These are phyloP conservation scores for Euphorbia tirucalli DNA, from an alignment of 345 rosid species.

Conservation along the genomic window DNA sequence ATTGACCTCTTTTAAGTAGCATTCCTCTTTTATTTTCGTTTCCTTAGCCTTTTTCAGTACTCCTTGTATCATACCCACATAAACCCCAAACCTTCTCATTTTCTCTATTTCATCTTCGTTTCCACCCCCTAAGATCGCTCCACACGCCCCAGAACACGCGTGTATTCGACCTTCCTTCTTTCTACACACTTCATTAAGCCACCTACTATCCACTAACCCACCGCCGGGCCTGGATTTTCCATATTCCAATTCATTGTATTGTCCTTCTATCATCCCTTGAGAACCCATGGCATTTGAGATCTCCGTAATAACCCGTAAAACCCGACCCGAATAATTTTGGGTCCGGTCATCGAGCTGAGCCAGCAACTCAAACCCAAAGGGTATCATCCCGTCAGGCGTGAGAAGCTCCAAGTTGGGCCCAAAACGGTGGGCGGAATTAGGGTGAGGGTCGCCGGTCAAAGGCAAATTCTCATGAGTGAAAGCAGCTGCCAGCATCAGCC, in stretches of 20 bases:
- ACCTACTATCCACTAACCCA: background rate
- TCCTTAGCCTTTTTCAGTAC: background rate
- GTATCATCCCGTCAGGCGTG: conserved; percentile 40
- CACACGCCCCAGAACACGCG: conserved; percentile 56
- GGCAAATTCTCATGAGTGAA: conserved; percentile 37
- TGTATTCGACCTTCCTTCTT: conserved; percentile 48
- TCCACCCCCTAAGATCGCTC: conserved; percentile 68
- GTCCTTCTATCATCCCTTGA: conserved; percentile 43
- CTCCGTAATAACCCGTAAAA: conserved; percentile 46
- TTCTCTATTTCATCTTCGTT: conserved; percentile 48
- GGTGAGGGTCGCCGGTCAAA: conserved; percentile 20
- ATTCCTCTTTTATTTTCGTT: background rate
- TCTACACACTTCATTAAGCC: conserved; percentile 21
- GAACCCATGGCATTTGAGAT: conserved; percentile 49
- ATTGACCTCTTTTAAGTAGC: conserved; percentile 13
- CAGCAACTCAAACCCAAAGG: conserved; percentile 50
- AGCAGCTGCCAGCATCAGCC: conserved; percentile 40
- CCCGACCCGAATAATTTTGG: conserved; percentile 23
- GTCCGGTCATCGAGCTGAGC: conserved; percentile 23
- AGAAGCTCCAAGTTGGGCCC: conserved; percentile 49
- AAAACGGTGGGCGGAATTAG: conserved; percentile 18
- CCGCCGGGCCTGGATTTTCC: background rate
- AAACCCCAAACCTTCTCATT: conserved; percentile 44
- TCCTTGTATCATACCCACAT: conserved; percentile 47
- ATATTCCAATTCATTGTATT: conserved; percentile 18